phyloP scores from a whole-genome alignment of 2,329 filamentous ascomycete genomes.

The Fusarium sp. region DNA sequence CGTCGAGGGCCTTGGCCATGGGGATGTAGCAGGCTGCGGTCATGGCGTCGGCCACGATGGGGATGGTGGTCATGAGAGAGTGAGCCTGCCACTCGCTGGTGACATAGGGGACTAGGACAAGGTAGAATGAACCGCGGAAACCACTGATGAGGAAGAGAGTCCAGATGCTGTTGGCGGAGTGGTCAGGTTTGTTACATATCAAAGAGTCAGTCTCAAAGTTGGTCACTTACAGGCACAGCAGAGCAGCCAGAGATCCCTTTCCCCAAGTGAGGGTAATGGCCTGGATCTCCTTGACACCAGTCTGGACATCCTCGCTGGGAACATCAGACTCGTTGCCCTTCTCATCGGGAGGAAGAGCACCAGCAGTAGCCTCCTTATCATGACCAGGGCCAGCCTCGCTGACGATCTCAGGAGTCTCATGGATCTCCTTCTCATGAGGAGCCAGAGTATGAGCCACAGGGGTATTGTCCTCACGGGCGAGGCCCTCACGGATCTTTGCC shows the following conservation, averaged over 20 bases:
- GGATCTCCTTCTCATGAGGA: slow-evolving; percentile 26
- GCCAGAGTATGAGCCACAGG: slow-evolving; percentile 22
- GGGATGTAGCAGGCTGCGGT: slow-evolving; percentile 72
- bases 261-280: slow-evolving; percentile 59
- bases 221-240: slow-evolving; percentile 52
- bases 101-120: slow-evolving; percentile 60
- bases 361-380: slow-evolving; percentile 36
- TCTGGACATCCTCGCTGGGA: slow-evolving; percentile 48
- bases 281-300: slow-evolving; percentile 59
- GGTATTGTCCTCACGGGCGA: slow-evolving; percentile 26
- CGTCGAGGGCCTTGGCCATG: slow-evolving; percentile 71
- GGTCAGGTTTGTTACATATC: slow-evolving; percentile 11
- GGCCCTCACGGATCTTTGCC: slow-evolving; percentile 36
- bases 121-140: slow-evolving; percentile 59
- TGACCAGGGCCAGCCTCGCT: slow-evolving; percentile 4
- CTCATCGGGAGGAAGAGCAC: slow-evolving; percentile 12
- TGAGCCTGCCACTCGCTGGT: slow-evolving; percentile 66
- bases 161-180: slow-evolving; percentile 55
- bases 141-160: slow-evolving; percentile 65
- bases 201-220: background rate
- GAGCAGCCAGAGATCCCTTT: slow-evolving; percentile 52
- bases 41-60: slow-evolving; percentile 67
- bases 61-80: slow-evolving; percentile 66
- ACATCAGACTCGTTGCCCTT: slow-evolving; percentile 27
- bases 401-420: slow-evolving; percentile 19